Evolutionary conservation across 805 yeast genomes (phyloP), one percentile per base, ranked within the genome.

Genomic region (Millerago galiae): DNA sequence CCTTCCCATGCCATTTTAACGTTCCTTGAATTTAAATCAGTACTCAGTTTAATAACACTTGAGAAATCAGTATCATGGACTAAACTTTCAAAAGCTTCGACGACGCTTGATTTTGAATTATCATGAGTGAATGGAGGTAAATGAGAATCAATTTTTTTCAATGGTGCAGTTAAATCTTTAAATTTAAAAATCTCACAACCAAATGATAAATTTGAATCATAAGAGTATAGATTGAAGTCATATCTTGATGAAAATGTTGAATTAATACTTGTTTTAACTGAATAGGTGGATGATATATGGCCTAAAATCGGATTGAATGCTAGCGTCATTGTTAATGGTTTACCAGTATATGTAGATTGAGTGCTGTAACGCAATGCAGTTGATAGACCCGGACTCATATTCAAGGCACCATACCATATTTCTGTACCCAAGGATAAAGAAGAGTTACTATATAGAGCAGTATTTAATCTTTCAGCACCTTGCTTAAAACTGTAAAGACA

Each of bases 221-320:
- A 90, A 0, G 98, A 91, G 58, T 86, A 91, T 41, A 88, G 65
- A 57, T 93, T 93, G 62, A 93, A 91, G 55, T 87, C 95, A 56
- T 88, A 90, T 44, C 83, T 75, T 5, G 95, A 84, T 37, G 89
- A 78, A 42, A 91, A 81, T 0, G 95, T 82, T 1, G 91, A 77
- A 26, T 76, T 73, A 3, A 79, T 71, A 5, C 86, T 77, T 0
- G 96, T 85, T 54, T 82, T 81, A 28, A 89, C 87, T 1, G 96
- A 78, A 58, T 90, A 93, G 0, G 95, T 83, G 2, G 95, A 81
- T 3, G 95, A 81, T 2, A 93, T 63, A 50, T 89, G 90, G 2
- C 99, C 99, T 58, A 91, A 68, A 13, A 93, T 67, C 1, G 99
- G 99, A 59, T 93, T 93, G 44, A 83, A 72, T 0, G 95, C 81